Evolutionary conservation across 1,139 yeast genomes (phyloP), one percentile per base, ranked within the genome.

Genomic region (Protomyces pachydermus): DNA sequence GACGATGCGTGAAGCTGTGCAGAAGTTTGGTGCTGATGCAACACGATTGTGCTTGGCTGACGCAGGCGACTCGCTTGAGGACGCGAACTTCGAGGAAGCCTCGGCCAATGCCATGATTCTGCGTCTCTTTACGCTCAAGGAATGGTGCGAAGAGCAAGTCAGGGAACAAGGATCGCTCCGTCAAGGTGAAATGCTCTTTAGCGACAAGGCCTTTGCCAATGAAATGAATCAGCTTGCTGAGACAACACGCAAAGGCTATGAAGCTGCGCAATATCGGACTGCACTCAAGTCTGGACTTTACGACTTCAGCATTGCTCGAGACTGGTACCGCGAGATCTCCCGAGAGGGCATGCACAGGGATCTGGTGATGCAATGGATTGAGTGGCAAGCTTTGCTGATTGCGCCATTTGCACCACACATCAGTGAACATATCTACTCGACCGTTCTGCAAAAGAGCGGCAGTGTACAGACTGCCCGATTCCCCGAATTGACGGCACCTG

Each of bases 321-420:
- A 95, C 78, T 91, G 87, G 79, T 93, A 93, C 79, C 87, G 98
- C 78, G 98, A 93, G 71, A 81, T 86, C 18, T 75, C 82, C 56
- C 66, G 65, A 10, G 77, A 78, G 18, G 80, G 80, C 42, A 88
- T 93, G 96, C 97, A 90, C 79, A 83, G 80, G 72, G 96, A 88
- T 70, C 81, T 95, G 70, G 86, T 90, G 56, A 74, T 84, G 71
- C 85, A 85, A 72, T 93, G 90, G 75, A 88, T 95, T 71, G 95
- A 90, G 77, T 78, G 83, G 56, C 98, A 93, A 79, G 87, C 86
- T 14, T 82, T 93, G 71, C 78, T 93, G 74, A 78, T 93, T 71
- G 86, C 96, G 9, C 98, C 99, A 67, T 81, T 93, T 72, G 95
- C 98, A 61, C 98, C 98, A 58, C 99, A 93, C 77, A 91, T 93